Percentiles rank a stretch among this genome's conserved stretches.
phyloP scores from a whole-genome alignment of 495 filamentous ascomycete genomes.

The Tricharina praecox region DNA sequence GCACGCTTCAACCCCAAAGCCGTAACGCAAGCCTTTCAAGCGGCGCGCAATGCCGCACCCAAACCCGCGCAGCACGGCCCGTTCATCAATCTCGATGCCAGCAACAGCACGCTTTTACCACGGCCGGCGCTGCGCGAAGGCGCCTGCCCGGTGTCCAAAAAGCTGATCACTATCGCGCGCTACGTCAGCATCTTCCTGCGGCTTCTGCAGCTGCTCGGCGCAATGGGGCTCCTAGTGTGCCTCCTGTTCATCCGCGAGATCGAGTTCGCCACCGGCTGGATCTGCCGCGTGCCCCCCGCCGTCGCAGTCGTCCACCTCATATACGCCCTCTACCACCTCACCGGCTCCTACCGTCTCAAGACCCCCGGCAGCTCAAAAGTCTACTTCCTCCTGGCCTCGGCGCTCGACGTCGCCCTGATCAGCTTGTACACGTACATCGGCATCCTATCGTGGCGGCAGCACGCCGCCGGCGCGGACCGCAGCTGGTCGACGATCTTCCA shows the following conservation, averaged over 20 bases:
- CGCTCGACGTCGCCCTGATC: constrained; percentile 16
- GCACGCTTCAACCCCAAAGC: not conserved
- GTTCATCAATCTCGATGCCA: constrained; percentile 18
- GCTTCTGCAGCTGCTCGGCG: constrained; percentile 11
- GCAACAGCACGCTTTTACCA: constrained; percentile 4
- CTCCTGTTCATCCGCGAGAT: constrained; percentile 17
- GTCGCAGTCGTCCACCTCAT: constrained; percentile 17
- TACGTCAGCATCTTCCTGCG: constrained; percentile 10
- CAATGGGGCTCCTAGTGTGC: constrained; percentile 16
- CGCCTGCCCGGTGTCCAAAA: constrained; percentile 7
- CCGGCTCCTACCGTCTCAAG: constrained; percentile 17
- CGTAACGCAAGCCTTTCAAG: not conserved
- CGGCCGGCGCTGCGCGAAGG: constrained; percentile 5
- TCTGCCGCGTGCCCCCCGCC: constrained; percentile 19
- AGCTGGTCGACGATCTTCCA: constrained; percentile 18
- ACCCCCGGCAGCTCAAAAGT: constrained; percentile 14
- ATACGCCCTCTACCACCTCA: constrained; percentile 20
- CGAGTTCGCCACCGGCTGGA: constrained; percentile 19
- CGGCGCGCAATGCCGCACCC: not conserved
- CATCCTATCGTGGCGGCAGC: constrained; percentile 13
- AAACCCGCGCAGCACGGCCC: constrained; percentile 13
- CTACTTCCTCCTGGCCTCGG: constrained; percentile 16
- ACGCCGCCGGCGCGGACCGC: not conserved
- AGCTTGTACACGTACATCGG: constrained; percentile 19
- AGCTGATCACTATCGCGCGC: constrained; percentile 3